Conservation (phyloP, 345 rosid species). For the Barbarea vulgaris region DNA sequence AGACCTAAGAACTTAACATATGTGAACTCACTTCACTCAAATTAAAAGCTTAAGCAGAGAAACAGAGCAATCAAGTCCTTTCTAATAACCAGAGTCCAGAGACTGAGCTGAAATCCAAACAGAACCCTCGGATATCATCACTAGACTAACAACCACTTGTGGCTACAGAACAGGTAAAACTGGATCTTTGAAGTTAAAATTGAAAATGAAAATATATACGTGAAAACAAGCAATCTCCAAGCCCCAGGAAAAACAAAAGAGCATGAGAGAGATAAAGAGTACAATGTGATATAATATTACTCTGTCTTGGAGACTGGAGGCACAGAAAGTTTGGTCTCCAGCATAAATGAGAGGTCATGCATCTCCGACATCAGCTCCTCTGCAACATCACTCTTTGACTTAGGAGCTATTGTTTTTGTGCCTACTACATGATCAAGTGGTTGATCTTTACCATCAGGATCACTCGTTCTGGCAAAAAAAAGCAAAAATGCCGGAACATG, state of each 20-base stretch:
- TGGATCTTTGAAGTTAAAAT: background rate
- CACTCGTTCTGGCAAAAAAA: slow-evolving; percentile 40
- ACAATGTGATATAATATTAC: slow-evolving; percentile 19
- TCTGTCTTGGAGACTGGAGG: slow-evolving; percentile 47
- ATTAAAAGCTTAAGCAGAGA: background rate
- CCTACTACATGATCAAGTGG: slow-evolving; percentile 35
- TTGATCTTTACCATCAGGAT: slow-evolving; percentile 37
- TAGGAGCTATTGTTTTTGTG: slow-evolving; percentile 18
- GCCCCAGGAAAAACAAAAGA: slow-evolving; percentile 31
- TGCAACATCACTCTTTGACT: slow-evolving; percentile 44
- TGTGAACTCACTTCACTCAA: background rate
- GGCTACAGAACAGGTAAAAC: slow-evolving; percentile 17
- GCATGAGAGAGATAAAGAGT: slow-evolving; percentile 6
- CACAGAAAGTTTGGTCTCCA: slow-evolving; percentile 58
- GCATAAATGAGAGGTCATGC: slow-evolving; percentile 95
- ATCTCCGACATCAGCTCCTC: slow-evolving; percentile 70
- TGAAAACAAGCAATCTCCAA: slow-evolving; percentile 25
- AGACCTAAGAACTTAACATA: background rate
- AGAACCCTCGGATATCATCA: background rate
- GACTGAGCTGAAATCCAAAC: background rate
- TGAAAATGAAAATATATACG: slow-evolving; percentile 14
- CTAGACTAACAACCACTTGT: slow-evolving; percentile 8
- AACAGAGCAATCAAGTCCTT: background rate
- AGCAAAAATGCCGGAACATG: slow-evolving; percentile 12
- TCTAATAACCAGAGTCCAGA: background rate